phyloP scores from a whole-genome alignment of 768 basidiomycete species.

The Heimioporus sp. region DNA sequence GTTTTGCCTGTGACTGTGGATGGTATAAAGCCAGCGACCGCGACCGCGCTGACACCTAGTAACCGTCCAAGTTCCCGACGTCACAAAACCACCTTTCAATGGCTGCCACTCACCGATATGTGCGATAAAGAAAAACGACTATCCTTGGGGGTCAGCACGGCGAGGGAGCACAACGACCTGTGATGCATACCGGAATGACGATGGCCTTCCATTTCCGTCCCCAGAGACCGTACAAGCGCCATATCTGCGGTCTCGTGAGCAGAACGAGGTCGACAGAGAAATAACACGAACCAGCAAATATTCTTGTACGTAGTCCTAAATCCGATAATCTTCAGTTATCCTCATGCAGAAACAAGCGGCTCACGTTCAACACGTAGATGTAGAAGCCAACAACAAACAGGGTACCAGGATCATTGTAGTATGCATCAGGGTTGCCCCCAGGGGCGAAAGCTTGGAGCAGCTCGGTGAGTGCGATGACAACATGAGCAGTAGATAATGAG shows the following conservation, averaged over 20 bases:
- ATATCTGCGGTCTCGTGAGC: conserved; percentile 13
- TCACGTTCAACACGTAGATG: conserved; percentile 20
- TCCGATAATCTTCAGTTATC: background rate
- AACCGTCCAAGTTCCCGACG: too few relatives aligned
- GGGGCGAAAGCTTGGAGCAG: conserved; percentile 13
- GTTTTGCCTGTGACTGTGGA: conserved; percentile 1
- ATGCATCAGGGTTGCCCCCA: conserved; percentile 3
- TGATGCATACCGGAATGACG: conserved; percentile 12
- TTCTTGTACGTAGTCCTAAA: conserved; percentile 17
- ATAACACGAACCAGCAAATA: conserved; percentile 10
- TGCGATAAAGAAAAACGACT: conserved; percentile 14
- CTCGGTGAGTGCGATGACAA: conserved; percentile 9
- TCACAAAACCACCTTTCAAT: background rate
- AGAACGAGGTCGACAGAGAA: background rate
- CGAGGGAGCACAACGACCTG: background rate
- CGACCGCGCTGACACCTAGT: conserved; percentile 11
- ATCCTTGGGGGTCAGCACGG: background rate
- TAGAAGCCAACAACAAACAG: conserved; percentile 12
- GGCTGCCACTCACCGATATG: conserved; percentile 16
- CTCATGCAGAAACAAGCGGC: background rate
- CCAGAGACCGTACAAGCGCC: conserved; percentile 22
- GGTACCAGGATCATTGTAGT: conserved; percentile 5
- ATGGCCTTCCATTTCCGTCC: conserved; percentile 5
- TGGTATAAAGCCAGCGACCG: conserved; percentile 17
- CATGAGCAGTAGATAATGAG: conserved; percentile 12